Conservation (phyloP, 2,329 filamentous ascomycete genomes). For the Diaporthe vaccinii region DNA sequence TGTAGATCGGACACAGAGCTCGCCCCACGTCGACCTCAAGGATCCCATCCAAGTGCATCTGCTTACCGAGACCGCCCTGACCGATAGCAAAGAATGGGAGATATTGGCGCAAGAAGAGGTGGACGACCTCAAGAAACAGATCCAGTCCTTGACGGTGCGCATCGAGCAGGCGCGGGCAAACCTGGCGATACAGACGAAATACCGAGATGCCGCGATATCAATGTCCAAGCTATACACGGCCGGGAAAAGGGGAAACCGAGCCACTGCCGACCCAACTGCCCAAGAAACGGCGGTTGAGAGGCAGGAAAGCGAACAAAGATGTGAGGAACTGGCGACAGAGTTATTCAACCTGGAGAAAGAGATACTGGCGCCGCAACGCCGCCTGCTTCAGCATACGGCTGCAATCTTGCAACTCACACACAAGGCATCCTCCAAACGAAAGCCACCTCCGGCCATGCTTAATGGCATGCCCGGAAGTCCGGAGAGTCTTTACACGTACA, state of each 20-base stretch:
- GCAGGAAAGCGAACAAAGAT: conserved; percentile 80
- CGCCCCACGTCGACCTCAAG: conserved; percentile 71
- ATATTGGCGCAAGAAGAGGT: conserved; percentile 93
- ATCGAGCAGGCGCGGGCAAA: conserved; percentile 87
- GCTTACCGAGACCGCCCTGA: conserved; percentile 91
- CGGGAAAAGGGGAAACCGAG: conserved; percentile 65
- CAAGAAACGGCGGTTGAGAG: conserved; percentile 81
- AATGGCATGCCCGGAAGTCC: conserved; percentile 80
- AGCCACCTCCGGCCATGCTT: conserved; percentile 57
- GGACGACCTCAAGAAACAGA: conserved; percentile 91
- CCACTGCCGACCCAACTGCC: conserved; percentile 62
- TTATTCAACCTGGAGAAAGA: conserved; percentile 84
- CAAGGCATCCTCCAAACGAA: conserved; percentile 75
- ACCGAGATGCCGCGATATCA: conserved; percentile 91
- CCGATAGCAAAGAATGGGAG: conserved; percentile 87
- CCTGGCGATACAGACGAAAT: conserved; percentile 90
- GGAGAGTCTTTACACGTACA: conserved; percentile 80
- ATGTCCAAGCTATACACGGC: conserved; percentile 80
- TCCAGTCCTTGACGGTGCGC: conserved; percentile 77
- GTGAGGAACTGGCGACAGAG: conserved; percentile 86
- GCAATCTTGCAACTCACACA: conserved; percentile 93
- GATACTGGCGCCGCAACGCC: conserved; percentile 79
- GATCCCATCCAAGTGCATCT: conserved; percentile 89
- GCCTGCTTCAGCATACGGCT: conserved; percentile 89
- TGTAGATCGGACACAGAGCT: conserved; percentile 65